These are phyloP conservation scores for Xylogone sp. DNA, from an alignment of 2,329 filamentous ascomycete species.

Conservation along the genomic window DNA sequence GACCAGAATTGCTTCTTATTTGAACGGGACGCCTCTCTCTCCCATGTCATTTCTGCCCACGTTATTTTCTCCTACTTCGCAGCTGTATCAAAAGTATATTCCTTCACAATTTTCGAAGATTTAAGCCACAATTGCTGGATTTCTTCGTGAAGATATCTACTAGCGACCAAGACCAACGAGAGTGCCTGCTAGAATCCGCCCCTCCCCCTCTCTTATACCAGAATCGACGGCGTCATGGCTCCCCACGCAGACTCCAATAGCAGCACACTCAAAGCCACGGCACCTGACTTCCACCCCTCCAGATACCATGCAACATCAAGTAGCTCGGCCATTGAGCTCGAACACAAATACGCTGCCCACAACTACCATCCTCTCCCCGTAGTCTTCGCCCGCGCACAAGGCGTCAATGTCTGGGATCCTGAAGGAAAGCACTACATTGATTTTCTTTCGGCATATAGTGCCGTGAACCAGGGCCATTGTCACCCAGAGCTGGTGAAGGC, in stretches of 20 bases:
- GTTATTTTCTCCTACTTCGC: background rate
- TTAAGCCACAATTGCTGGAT: too few species aligned
- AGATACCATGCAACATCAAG: slow-evolving; percentile 75
- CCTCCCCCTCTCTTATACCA: too few species aligned
- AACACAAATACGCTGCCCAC: slow-evolving; percentile 86
- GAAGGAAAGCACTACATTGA: slow-evolving; percentile 95
- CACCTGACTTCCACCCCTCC: slow-evolving; percentile 26
- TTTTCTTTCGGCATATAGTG: slow-evolving; percentile 96
- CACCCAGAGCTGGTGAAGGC: slow-evolving; percentile 94
- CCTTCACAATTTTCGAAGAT: too few species aligned
- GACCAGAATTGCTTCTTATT: too few species aligned
- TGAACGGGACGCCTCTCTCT: background rate
- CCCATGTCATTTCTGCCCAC: background rate
- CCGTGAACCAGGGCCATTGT: slow-evolving; percentile 97
- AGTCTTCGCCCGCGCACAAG: slow-evolving; percentile 82
- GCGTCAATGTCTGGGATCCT: slow-evolving; percentile 92
- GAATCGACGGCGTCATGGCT: slow-evolving; percentile 41
- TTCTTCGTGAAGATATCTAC: background rate
- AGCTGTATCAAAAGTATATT: background rate
- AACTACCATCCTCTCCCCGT: slow-evolving; percentile 98
- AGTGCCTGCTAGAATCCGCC: background rate
- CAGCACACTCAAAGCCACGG: slow-evolving; percentile 30
- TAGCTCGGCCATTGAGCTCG: slow-evolving; percentile 71
- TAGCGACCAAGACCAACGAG: background rate
- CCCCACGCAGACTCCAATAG: slow-evolving; percentile 50